These are phyloP conservation scores for Cardamine chenopodiifolia DNA, from an alignment of 345 rosid species.

Conservation along the genomic window DNA sequence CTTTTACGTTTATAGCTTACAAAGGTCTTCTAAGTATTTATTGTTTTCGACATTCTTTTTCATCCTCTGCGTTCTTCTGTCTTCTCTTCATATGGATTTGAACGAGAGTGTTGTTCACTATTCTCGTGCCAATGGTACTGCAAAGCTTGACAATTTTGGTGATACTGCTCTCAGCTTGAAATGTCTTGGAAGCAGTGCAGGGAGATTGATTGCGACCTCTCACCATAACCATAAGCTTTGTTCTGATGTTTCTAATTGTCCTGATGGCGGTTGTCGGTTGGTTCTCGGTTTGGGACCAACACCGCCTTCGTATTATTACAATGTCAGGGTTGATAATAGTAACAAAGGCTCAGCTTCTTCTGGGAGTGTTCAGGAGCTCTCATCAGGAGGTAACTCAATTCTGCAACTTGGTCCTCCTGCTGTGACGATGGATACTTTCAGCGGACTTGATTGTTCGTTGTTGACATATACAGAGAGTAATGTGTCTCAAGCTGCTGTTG, in stretches of 20 bases:
- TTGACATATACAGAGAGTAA: slow-evolving; percentile 45
- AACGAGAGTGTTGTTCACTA: slow-evolving; percentile 49
- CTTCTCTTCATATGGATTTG: slow-evolving; percentile 63
- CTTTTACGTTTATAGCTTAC: slow-evolving; percentile 42
- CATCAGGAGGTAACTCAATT: slow-evolving; percentile 56
- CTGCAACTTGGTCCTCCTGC: slow-evolving; percentile 83
- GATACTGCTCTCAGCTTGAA: slow-evolving; percentile 76
- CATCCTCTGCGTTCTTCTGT: slow-evolving; percentile 16
- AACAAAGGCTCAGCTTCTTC: slow-evolving; percentile 50
- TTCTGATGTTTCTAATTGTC: slow-evolving; percentile 50
- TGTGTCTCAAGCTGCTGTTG: slow-evolving; percentile 52
- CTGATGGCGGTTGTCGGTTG: slow-evolving; percentile 79
- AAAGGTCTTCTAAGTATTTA: slow-evolving; percentile 33
- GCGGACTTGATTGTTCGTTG: slow-evolving; percentile 56
- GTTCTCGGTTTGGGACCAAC: slow-evolving; percentile 95
- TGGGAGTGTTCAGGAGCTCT: slow-evolving; percentile 44
- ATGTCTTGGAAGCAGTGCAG: slow-evolving; percentile 53
- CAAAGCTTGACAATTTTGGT: slow-evolving; percentile 55
- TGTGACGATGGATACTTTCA: slow-evolving; percentile 49
- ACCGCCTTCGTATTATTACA: slow-evolving; percentile 56
- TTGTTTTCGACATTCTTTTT: slow-evolving; percentile 16
- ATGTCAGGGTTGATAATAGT: slow-evolving; percentile 38
- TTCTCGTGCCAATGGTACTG: slow-evolving; percentile 46
- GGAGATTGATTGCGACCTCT: slow-evolving; percentile 39
- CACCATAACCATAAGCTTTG: slow-evolving; percentile 45